These are phyloP conservation scores for Podaxis sp. DNA, from an alignment of 768 basidiomycete species.

Conservation along the genomic window DNA sequence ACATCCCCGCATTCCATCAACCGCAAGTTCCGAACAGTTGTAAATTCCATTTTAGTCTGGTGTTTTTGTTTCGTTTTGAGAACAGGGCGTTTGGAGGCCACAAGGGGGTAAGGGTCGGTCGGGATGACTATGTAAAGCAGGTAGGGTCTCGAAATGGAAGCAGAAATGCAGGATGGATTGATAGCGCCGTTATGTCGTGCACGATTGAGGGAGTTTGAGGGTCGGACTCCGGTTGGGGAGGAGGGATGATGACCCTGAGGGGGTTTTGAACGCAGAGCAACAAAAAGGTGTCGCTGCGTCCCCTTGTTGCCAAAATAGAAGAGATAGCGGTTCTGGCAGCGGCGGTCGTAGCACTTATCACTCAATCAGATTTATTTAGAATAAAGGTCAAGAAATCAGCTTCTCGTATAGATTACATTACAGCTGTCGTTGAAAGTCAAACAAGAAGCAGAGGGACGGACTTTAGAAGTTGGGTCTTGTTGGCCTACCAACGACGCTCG, in stretches of 20 bases:
- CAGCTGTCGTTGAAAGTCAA: background rate
- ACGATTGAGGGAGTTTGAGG: background rate
- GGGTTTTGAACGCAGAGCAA: background rate
- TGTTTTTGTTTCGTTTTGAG: background rate
- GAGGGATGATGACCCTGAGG: background rate
- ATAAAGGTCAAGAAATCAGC: background rate
- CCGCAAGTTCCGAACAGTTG: no score
- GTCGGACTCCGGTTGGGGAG: background rate
- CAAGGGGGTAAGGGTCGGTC: background rate
- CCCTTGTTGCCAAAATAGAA: background rate
- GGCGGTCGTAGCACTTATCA: background rate
- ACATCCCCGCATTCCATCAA: no score
- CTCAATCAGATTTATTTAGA: background rate
- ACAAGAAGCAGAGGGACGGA: background rate
- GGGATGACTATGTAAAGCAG: background rate
- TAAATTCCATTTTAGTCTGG: no score
- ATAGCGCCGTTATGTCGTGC: background rate
- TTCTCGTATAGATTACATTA: background rate
- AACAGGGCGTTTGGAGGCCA: background rate
- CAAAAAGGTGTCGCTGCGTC: background rate
- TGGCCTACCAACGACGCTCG: constrained; percentile 3
- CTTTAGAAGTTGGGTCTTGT: background rate
- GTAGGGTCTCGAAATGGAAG: background rate
- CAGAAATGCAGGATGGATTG: background rate
- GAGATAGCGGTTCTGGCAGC: background rate